A percentile compares a stretch with the other conserved stretches of the same genome.
phyloP scores from a whole-genome alignment of 2,329 filamentous ascomycete genomes.

The Fusarium sp. region DNA sequence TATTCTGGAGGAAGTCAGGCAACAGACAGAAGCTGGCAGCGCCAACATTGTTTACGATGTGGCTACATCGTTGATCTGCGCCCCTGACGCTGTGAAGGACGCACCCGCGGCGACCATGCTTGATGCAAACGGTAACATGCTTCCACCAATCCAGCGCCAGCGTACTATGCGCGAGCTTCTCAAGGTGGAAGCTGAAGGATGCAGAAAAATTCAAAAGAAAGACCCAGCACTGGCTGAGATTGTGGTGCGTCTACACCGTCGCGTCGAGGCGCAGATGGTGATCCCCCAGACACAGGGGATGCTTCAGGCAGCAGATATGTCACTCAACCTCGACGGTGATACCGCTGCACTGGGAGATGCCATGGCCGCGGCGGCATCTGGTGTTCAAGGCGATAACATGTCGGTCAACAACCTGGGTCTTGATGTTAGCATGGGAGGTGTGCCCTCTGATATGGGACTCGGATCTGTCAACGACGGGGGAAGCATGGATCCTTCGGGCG shows the following conservation, averaged over 20 bases:
- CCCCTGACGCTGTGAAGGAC: slow-evolving; percentile 70
- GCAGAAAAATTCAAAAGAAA: slow-evolving; percentile 68
- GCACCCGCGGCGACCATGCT: slow-evolving; percentile 53
- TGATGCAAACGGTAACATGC: slow-evolving; percentile 56
- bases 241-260: slow-evolving; percentile 73
- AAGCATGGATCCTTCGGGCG: slow-evolving; percentile 53
- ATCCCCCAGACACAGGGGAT: slow-evolving; percentile 59
- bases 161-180: slow-evolving; percentile 74
- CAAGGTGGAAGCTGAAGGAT: slow-evolving; percentile 70
- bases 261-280: slow-evolving; percentile 76
- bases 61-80: slow-evolving; percentile 77
- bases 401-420: slow-evolving; percentile 61
- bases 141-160: slow-evolving; percentile 60
- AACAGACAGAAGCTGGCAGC: slow-evolving; percentile 72
- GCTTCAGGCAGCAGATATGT: slow-evolving; percentile 60
- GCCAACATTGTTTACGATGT: slow-evolving; percentile 78
- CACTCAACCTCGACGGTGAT: slow-evolving; percentile 58
- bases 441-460: slow-evolving; percentile 57
- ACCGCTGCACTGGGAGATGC: slow-evolving; percentile 58
- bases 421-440: slow-evolving; percentile 62
- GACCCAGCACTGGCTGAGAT: slow-evolving; percentile 73
- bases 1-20: slow-evolving; percentile 77
- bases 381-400: slow-evolving; percentile 59
- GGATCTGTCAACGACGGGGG: slow-evolving; percentile 55
- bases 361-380: slow-evolving; percentile 61